A percentile compares a stretch with the other conserved stretches of the same genome.
Conservation (phyloP, 2,329 filamentous ascomycete genomes). For the Sporothrix brunneoviolacea region DNA sequence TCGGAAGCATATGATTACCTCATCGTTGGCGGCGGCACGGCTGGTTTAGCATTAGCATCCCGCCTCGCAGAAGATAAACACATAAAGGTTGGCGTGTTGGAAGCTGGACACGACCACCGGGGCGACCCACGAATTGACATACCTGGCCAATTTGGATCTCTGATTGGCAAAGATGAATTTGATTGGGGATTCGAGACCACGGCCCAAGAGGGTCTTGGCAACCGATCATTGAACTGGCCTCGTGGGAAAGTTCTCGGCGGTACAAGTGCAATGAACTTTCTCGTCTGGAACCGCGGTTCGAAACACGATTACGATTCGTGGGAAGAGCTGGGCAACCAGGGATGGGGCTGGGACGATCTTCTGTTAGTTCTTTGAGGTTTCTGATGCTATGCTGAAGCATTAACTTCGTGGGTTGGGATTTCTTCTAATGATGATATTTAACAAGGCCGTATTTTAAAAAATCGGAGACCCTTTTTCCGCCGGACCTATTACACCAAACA, state of each 20-base stretch:
- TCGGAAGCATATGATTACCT: constrained; percentile 20
- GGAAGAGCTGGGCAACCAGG: constrained; percentile 49
- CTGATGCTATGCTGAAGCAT: no score
- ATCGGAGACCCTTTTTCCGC: neutral
- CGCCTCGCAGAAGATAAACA: constrained; percentile 38
- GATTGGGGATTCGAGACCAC: constrained; percentile 38
- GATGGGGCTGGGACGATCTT: constrained; percentile 48
- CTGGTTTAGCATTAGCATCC: constrained; percentile 42
- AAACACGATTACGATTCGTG: constrained; percentile 48
- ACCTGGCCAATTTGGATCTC: constrained; percentile 31
- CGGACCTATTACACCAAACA: neutral
- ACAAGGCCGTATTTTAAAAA: neutral
- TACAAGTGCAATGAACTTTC: constrained; percentile 54
- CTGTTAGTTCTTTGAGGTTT: neutral
- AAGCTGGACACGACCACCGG: constrained; percentile 31
- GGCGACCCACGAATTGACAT: constrained; percentile 25
- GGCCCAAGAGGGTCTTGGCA: constrained; percentile 31
- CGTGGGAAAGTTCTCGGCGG: constrained; percentile 50
- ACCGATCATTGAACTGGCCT: constrained; percentile 34
- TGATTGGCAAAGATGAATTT: constrained; percentile 27
- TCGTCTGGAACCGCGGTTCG: constrained; percentile 45
- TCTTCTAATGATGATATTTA: neutral
- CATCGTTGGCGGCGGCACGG: constrained; percentile 46
- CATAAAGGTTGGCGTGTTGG: constrained; percentile 37
- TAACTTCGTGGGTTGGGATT: no score